Evolutionary conservation across 352 stramenopile genomes (phyloP).

Genomic region (Phytophthora macrochlamydospora): DNA sequence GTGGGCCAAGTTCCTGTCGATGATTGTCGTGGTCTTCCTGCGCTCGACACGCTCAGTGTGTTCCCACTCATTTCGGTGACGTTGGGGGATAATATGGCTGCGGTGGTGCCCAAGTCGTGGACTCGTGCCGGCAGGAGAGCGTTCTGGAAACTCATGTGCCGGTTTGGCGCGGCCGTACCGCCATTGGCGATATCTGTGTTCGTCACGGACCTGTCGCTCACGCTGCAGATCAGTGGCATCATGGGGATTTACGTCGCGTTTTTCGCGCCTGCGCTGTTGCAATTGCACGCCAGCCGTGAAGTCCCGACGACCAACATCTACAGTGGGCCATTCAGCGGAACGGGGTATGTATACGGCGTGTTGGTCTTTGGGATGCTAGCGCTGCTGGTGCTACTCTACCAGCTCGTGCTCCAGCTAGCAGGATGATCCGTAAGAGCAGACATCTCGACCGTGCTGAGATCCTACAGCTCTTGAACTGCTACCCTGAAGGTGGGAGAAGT

Average conservation of each 20-base stretch:
- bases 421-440: not conserved
- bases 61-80: constrained; percentile 93
- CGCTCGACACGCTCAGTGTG: constrained; percentile 89
- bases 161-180: constrained; percentile 77
- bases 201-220: constrained; percentile 85
- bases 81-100: constrained; percentile 90
- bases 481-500: too few relatives aligned
- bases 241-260: constrained; percentile 85
- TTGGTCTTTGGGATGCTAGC: constrained; percentile 69
- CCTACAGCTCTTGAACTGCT: too few relatives aligned
- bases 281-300: constrained; percentile 58
- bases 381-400: constrained; percentile 64
- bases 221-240: constrained; percentile 85
- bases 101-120: constrained; percentile 56
- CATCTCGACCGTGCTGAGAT: not conserved
- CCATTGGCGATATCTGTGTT: constrained; percentile 82
- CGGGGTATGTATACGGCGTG: constrained; percentile 60
- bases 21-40: constrained; percentile 89
- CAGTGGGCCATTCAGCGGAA: constrained; percentile 66
- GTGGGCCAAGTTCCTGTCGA: constrained; percentile 69
- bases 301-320: constrained; percentile 61
- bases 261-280: constrained; percentile 75
- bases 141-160: constrained; percentile 79
- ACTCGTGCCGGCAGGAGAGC: constrained; percentile 31
- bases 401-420: constrained; percentile 54